Percentiles rank a stretch among this genome's conserved stretches.
These are phyloP conservation scores for Suillus americanus DNA, from an alignment of 768 basidiomycete species.

Conservation along the genomic window DNA sequence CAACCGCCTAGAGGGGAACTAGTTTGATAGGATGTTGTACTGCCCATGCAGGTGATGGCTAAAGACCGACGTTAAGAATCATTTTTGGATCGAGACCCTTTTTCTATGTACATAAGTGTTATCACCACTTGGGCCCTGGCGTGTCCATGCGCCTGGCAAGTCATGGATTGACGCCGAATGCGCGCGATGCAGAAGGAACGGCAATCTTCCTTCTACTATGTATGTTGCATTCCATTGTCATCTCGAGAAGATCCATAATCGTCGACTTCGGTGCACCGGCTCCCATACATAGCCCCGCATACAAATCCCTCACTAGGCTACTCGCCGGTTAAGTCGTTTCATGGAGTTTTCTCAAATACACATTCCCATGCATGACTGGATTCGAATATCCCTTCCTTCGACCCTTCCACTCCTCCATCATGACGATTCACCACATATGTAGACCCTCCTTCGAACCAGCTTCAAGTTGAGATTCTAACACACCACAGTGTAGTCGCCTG, in stretches of 20 bases:
- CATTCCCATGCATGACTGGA: background rate
- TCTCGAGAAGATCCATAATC: background rate
- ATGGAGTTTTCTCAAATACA: background rate
- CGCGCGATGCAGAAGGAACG: background rate
- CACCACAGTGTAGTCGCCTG: constrained; percentile 17
- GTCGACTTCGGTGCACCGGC: background rate
- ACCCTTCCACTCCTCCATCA: background rate
- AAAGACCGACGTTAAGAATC: constrained; percentile 4
- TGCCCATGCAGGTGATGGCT: constrained; percentile 8
- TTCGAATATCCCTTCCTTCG: background rate
- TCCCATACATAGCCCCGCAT: too few species aligned
- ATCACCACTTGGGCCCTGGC: background rate
- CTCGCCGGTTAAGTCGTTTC: background rate
- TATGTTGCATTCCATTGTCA: background rate
- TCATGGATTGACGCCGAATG: background rate
- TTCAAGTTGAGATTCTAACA: background rate
- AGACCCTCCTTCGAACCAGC: background rate
- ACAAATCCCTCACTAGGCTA: too few species aligned
- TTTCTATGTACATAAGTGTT: background rate
- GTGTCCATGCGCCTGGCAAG: background rate
- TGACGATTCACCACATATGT: constrained; percentile 19
- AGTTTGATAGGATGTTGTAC: background rate
- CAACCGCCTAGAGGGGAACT: constrained; percentile 10
- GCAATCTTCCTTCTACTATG: background rate
- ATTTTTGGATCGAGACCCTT: background rate